These are phyloP conservation scores for Pythium chondricola DNA, from an alignment of 352 stramenopile genomes.

Conservation along the genomic window DNA sequence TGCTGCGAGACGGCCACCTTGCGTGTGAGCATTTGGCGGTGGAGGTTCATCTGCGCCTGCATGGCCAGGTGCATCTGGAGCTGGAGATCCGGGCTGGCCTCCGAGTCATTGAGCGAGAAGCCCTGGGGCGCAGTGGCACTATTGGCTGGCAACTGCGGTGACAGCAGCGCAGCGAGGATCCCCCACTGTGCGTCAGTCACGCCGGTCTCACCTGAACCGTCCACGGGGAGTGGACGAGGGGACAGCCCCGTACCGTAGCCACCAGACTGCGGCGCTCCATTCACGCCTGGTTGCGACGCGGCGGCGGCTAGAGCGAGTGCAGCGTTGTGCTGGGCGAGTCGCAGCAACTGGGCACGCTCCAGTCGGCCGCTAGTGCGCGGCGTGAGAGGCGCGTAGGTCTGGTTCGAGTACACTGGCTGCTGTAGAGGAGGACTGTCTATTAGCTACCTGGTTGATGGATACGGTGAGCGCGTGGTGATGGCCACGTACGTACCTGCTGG, in stretches of 20 bases:
- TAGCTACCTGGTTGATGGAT: too few species aligned
- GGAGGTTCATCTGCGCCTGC: constrained; percentile 85
- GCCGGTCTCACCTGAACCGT: background rate
- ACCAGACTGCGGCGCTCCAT: too few species aligned
- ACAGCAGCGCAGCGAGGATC: constrained; percentile 5
- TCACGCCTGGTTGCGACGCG: background rate
- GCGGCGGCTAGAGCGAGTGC: constrained; percentile 3
- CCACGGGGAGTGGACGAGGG: background rate
- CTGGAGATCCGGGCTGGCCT: constrained; percentile 49
- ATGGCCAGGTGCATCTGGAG: constrained; percentile 85
- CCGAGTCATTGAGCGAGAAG: constrained; percentile 60
- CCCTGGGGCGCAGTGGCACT: background rate
- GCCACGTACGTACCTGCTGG: too few species aligned
- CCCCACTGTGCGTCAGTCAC: constrained; percentile 9
- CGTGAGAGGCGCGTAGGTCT: constrained; percentile 2
- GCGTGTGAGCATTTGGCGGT: constrained; percentile 82
- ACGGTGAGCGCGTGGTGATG: too few species aligned
- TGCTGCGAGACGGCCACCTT: constrained; percentile 81
- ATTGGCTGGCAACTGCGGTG: background rate
- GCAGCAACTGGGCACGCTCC: constrained; percentile 7
- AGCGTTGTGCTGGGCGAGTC: constrained; percentile 15
- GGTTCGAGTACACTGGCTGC: background rate
- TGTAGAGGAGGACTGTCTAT: background rate
- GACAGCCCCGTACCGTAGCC: constrained; percentile 6
- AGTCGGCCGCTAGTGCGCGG: constrained; percentile 4